A percentile compares a stretch with the other conserved stretches of the same genome.
Conservation (phyloP, 495 filamentous ascomycete species). For the Annulohypoxylon nitens region DNA sequence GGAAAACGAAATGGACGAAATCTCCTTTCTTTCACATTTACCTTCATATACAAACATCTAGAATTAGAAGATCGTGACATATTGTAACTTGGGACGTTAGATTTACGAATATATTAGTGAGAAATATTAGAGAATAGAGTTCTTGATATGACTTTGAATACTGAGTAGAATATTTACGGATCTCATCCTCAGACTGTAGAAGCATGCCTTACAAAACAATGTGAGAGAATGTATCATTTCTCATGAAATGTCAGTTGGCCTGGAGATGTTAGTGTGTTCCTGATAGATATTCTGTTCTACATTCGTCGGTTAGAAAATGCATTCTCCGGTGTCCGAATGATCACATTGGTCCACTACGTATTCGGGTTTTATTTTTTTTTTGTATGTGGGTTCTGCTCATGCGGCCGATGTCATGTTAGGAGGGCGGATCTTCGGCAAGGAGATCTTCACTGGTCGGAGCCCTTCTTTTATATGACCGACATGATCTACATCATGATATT, state of each 20-base stretch:
- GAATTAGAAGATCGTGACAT: neutral
- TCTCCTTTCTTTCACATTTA: conserved; percentile 25
- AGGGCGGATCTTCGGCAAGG: conserved; percentile 7
- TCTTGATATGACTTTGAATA: neutral
- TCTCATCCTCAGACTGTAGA: neutral
- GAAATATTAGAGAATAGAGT: neutral
- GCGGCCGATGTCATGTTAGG: neutral
- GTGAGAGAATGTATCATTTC: neutral
- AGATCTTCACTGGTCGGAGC: conserved; percentile 4
- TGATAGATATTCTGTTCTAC: neutral
- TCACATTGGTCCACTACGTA: neutral
- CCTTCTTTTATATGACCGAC: conserved; percentile 8
- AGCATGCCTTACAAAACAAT: neutral
- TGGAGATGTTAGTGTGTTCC: neutral
- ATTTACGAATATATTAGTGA: neutral
- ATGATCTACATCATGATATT: conserved; percentile 23
- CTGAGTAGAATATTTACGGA: neutral
- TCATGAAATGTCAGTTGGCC: neutral
- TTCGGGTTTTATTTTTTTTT: neutral
- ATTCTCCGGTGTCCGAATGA: neutral
- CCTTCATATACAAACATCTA: neutral
- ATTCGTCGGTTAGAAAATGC: neutral
- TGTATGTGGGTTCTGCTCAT: neutral
- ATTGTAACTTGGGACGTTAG: neutral
- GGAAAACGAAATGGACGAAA: conserved; percentile 26